Base-by-base conservation (phyloP, 2,329 filamentous ascomycete genomes). In the Hypoxylon sp. region DNA sequence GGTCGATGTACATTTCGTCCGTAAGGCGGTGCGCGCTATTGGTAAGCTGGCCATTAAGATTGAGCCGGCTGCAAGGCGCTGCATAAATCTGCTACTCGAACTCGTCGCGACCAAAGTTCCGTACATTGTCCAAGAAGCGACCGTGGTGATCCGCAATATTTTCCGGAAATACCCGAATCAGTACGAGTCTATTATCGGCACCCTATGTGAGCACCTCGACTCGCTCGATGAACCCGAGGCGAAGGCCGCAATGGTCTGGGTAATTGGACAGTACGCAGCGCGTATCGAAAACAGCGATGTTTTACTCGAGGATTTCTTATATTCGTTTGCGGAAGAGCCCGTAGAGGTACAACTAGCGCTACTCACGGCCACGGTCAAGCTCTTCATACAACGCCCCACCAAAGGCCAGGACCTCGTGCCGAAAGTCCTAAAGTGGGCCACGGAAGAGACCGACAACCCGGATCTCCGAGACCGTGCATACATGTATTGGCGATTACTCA, bases 31-130 rank as follows among this genome's bases (percentile, higher is more conserved):
- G 17, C 92, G 96, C 63, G 96, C 96, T 42, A 99, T 99, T 74
- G 96, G 96, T 69, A 99, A 99, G 82, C 86, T 99, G 67, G 96
- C 96, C 68, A 98, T 99, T 83, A 99, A 99, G 84, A 99, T 99
- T 73, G 96, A 98, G 80, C 94, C 95, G 1, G 94, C 96, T 2
- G 94, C 96, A 10, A 88, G 90, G 74, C 87, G 92, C 66, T 99
- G 96, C 81, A 99, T 99, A 78, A 94, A 95, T 77, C 91, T 97
- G 5, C 86, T 99, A 0, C 86, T 99, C 19, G 94, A 98, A 70
- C 88, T 99, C 44, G 96, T 99, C 51, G 92, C 94, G 29, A 98
- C 96, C n/a, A 98, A 98, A 82, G 91, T 99, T 60, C 97, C 94
- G 0, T 99, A 99, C 78, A 99, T 99, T 73, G 96, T 99, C 0